Conservation (phyloP, 345 rosid genomes). For the Eucalyptus sp. region DNA sequence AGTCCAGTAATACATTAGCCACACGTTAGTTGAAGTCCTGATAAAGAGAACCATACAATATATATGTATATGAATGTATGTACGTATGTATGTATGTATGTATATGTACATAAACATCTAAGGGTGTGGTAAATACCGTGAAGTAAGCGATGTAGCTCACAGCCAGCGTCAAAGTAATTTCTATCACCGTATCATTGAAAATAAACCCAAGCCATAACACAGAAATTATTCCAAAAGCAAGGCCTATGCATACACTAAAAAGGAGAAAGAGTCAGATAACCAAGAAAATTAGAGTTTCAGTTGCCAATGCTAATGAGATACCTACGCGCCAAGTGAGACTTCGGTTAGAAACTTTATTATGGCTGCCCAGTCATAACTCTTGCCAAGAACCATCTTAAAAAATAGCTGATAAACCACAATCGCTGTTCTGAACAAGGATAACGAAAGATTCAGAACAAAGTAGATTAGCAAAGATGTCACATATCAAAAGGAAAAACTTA, state of each 20-base stretch:
- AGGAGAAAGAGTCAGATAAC: constrained; percentile 13
- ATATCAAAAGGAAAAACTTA: not conserved
- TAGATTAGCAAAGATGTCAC: not conserved
- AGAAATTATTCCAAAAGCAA: constrained; percentile 86
- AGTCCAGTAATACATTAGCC: not conserved
- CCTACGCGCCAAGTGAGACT: constrained; percentile 93
- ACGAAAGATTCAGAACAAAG: not conserved
- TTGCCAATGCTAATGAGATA: constrained; percentile 3
- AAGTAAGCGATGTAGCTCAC: constrained; percentile 89
- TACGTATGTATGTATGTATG: not conserved
- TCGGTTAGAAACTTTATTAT: constrained; percentile 56
- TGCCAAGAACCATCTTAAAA: constrained; percentile 71
- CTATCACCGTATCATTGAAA: constrained; percentile 88
- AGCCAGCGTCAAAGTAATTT: constrained; percentile 76
- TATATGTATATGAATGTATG: too few species aligned
- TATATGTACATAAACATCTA: not conserved
- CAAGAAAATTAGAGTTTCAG: not conserved
- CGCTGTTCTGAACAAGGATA: constrained; percentile 57
- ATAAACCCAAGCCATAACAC: constrained; percentile 91
- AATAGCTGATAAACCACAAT: constrained; percentile 94
- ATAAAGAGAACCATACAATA: not conserved
- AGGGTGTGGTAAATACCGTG: constrained; percentile 45
- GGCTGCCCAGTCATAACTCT: constrained; percentile 35
- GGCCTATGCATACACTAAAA: constrained; percentile 78
- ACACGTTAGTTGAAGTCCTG: not conserved